Evolutionary conservation across 2,329 filamentous ascomycete species (phyloP).

Genomic region (Paraphoma sp.): DNA sequence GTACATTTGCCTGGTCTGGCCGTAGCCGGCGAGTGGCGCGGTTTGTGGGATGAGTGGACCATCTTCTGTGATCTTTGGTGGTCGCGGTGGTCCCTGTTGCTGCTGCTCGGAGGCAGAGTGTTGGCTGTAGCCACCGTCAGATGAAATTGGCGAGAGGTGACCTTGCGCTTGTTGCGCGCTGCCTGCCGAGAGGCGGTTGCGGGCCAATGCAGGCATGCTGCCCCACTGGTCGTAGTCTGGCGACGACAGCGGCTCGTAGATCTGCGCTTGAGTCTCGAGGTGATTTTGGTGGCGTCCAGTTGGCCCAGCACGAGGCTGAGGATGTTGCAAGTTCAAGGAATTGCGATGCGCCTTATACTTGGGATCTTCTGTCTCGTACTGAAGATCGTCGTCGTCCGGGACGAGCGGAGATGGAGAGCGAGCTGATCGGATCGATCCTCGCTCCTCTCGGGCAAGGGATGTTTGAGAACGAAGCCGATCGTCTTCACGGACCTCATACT

Average conservation of each 20-base stretch:
- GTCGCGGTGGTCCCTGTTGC: constrained; percentile 53
- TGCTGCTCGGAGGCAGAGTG: constrained; percentile 49
- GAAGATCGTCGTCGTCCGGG: constrained; percentile 60
- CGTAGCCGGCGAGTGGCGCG: constrained; percentile 47
- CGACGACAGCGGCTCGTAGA: constrained; percentile 60
- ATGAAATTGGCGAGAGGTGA: constrained; percentile 47
- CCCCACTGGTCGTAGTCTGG: constrained; percentile 58
- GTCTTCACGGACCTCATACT: constrained; percentile 64
- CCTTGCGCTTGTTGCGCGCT: constrained; percentile 38
- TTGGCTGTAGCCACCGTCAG: constrained; percentile 46
- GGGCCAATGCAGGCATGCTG: constrained; percentile 51
- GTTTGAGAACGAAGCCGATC: constrained; percentile 58
- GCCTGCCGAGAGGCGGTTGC: constrained; percentile 47
- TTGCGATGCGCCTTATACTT: constrained; percentile 85
- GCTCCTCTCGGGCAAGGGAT: constrained; percentile 36
- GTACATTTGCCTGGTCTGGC: constrained; percentile 48
- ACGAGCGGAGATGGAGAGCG: constrained; percentile 61
- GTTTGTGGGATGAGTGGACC: constrained; percentile 65
- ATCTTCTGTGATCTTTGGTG: constrained; percentile 63
- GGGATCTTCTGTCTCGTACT: constrained; percentile 63
- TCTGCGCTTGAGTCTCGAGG: constrained; percentile 74
- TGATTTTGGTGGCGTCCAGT: constrained; percentile 76
- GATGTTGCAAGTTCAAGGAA: constrained; percentile 79
- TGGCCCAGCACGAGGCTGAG: constrained; percentile 76
- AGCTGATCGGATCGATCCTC: constrained; percentile 36